Percentiles rank a stretch among this genome's conserved stretches.
phyloP scores from a whole-genome alignment of 352 stramenopile genomes.

The Globisporangium paroecandrum region DNA sequence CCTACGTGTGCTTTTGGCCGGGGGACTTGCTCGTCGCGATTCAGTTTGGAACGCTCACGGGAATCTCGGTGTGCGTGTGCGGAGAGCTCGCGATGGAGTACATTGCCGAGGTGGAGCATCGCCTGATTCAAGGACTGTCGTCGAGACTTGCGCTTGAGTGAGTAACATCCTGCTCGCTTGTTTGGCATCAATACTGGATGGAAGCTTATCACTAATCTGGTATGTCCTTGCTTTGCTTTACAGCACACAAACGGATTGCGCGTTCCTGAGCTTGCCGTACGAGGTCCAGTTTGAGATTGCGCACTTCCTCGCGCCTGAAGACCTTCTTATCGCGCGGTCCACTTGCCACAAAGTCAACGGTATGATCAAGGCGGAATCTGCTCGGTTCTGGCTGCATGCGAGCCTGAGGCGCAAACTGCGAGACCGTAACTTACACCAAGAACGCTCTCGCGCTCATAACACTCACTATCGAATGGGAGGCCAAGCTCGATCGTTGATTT shows the following conservation, averaged over 20 bases:
- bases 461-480: slow-evolving; percentile 44
- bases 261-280: slow-evolving; percentile 71
- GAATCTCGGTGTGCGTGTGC: slow-evolving; percentile 67
- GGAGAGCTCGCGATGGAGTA: slow-evolving; percentile 68
- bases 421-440: slow-evolving; percentile 40
- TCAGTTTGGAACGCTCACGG: slow-evolving; percentile 69
- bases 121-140: slow-evolving; percentile 49
- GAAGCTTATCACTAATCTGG: not conserved
- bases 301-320: slow-evolving; percentile 69
- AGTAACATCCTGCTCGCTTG: slow-evolving; percentile 13
- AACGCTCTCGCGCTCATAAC: slow-evolving; percentile 46
- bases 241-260: slow-evolving; percentile 60
- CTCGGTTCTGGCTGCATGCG: slow-evolving; percentile 80
- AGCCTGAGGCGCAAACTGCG: slow-evolving; percentile 70
- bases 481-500: slow-evolving; percentile 67
- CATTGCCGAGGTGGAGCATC: slow-evolving; percentile 56
- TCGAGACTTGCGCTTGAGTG: slow-evolving; percentile 43
- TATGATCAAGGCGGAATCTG: slow-evolving; percentile 79
- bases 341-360: slow-evolving; percentile 83
- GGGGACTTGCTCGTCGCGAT: slow-evolving; percentile 69
- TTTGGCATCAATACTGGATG: not conserved
- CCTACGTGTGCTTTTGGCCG: slow-evolving; percentile 68
- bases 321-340: slow-evolving; percentile 65
- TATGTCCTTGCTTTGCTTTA: slow-evolving; percentile 6
- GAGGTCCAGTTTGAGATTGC: slow-evolving; percentile 81